Evolutionary conservation across 2,329 filamentous ascomycete species (phyloP), one percentile per base, ranked within the genome.

Genomic region (Fusarium stilboides): DNA sequence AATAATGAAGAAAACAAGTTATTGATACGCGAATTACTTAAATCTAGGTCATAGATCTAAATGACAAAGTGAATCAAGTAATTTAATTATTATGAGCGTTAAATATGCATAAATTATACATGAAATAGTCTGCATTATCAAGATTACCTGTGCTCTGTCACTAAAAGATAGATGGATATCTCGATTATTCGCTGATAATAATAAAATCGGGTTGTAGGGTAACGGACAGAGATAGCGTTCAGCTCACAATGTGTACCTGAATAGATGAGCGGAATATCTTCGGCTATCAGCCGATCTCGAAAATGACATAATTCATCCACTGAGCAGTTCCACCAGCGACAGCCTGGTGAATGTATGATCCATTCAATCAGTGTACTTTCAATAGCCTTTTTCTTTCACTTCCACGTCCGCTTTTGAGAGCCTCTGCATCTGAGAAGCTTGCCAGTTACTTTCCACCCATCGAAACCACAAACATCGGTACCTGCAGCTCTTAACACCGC

Each of bases 301-400:
- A 37, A 58, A 68, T 68, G 65, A 68, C 65, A 68, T 68, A 68
- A 68, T 68, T 53, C 52, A 62, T 67, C 37, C 36, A 46, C 24
- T 37, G 55, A 26, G 17, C 34, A 62, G 28, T 66, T 53, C 62
- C 37, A 57, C 56, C 31, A 57, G 22, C 46, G 28, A 59, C 33
- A 55, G 52, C 20, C 43, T 51, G 36, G 40, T 58, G 31, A 39
- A 19, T 56, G 54, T 64, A 57, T 66, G 62, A 57, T 55, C 44
- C 45, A 57, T 59, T 50, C 61, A 50, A 45, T 34, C 44, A 8
- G 40, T 56, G 17, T 34, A 50, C 42, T 39, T 53, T 49, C 26
- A 15, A 37, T 17, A 43, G 24, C n/a, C 8, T 39, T 54, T 17
- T 24, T n/a, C 28, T 45, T 46, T 14, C 37, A 20, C 36, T 33